Evolutionary conservation across 441 rosid species (phyloP), one percentile per base, ranked within the genome.

Genomic region (Jatropha multifida): DNA sequence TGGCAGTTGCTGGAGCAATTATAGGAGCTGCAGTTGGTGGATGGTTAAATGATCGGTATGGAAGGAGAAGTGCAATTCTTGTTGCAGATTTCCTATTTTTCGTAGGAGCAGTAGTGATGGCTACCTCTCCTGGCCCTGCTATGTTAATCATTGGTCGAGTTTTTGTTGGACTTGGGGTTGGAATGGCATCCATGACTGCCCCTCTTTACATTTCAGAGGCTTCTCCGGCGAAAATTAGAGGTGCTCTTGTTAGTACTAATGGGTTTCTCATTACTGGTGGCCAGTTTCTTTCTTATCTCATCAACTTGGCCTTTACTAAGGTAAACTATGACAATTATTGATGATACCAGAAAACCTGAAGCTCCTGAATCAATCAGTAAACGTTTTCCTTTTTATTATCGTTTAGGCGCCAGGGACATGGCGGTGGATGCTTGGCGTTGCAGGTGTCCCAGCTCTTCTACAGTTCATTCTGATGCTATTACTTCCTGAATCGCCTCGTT

Each of bases 391-490:
- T 20, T 63, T 61, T 14, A 6, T 76, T 32, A 63, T 71, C 56
- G 56, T 77, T 11, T 51, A 90, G 94, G 91, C 80, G 52, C 85
- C 60, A 1, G 90, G 94, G 60, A 92, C 97, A 3, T 94, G 98
- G 97, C 81, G 97, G 26, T 92, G 98, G 97, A 94, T 92, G 98
- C 94, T 94, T 3, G 97, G 98, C 17, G 80, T 94, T 38, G 96
- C 97, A 0, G 97, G 92, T 26, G 0, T 88, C 68, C 97, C 97
- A 38, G 97, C 97, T 61, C 55, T 92, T 13, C 26, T 92, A 69
- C 98, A 94, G 84, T 89, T 92, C 69, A 0, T 81, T 32, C 74
- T 94, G 58, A 88, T 94, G 97, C 37, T 87, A 38, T 38, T 78
- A 51, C 92, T 94, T 37, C 98, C 97, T 0, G 97, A 94, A 78